Conservation (phyloP, 2,329 filamentous ascomycete species). For the Xylariaceae sp. region DNA sequence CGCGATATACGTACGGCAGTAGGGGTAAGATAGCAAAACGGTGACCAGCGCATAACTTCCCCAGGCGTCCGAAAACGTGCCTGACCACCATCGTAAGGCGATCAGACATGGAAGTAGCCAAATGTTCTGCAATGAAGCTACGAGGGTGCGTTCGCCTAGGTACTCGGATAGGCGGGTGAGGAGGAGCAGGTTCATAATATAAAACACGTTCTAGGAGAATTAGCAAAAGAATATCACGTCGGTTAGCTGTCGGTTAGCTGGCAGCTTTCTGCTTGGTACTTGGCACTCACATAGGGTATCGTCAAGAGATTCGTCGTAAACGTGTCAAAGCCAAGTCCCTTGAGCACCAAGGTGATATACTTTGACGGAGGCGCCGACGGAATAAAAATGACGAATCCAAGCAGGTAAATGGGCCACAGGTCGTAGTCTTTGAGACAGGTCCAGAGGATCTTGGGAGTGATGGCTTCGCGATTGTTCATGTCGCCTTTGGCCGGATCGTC, state of each 20-base stretch:
- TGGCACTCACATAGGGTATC: constrained; percentile 41
- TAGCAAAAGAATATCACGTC: no score
- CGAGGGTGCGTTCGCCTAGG: constrained; percentile 43
- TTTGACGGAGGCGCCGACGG: constrained; percentile 41
- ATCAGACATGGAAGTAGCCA: constrained; percentile 53
- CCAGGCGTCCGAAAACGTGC: constrained; percentile 41
- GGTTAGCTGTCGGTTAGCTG: no score
- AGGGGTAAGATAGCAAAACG: constrained; percentile 48
- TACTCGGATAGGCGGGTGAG: constrained; percentile 47
- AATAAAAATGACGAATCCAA: constrained; percentile 45
- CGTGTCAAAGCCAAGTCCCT: constrained; percentile 45
- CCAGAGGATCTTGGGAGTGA: constrained; percentile 45
- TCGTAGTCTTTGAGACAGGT: constrained; percentile 49
- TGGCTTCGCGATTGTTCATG: constrained; percentile 53
- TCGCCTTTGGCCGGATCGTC: constrained; percentile 54
- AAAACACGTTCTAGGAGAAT: constrained; percentile 35
- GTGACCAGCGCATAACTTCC: constrained; percentile 46
- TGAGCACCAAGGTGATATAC: constrained; percentile 50
- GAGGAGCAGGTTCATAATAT: constrained; percentile 46
- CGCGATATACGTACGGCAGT: constrained; percentile 36
- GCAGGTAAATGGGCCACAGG: constrained; percentile 49
- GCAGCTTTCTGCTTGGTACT: neutral
- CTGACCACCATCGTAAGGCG: constrained; percentile 43
- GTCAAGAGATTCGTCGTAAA: constrained; percentile 53
- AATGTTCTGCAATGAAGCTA: constrained; percentile 41